Base-by-base conservation (phyloP, 495 filamentous ascomycete genomes). In the Apiosordaria backusii region DNA sequence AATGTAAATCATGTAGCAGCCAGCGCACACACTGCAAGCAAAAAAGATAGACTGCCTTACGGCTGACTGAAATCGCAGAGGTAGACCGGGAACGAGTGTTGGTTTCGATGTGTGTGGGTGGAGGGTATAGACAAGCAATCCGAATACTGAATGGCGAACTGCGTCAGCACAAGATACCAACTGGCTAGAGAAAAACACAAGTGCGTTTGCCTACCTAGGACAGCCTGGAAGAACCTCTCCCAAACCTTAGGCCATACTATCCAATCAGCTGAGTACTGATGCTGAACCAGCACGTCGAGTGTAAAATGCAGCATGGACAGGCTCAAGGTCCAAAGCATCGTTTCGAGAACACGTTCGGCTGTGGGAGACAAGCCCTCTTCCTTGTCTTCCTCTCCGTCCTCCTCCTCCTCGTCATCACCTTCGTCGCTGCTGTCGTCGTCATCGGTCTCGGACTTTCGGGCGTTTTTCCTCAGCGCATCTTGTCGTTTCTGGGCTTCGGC, bases 221-320 rank as follows among this genome's bases (percentile, higher is more conserved):
- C 75, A 9, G 84, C 84, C 57, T 83, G 82, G 2, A 72, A 61
- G 23, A 84, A 77, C 63, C 86, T 83, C 40, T 74, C 76, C 55
- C 85, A 67, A 3, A 95, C 85, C 19, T 76, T 78, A 2, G 73
- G 68, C 79, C 90, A 86, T 15, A 83, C 76, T 15, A 93, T 85
- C 1, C 70, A 63, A 54, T 86, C 83, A 71, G 89, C 83, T 10
- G 88, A 86, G 73, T 97, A 98, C 80, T 98, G 96, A 75, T 93
- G 87, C 60, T 93, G 90, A 6, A 96, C 91, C n/a, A 97, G 81
- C 60, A 94, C 90, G 69, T 95, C 92, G 25, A 99, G 83, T 2
- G 92, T 93, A 70, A 96, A 87, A 76, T 97, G 91, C 25, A 97
- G 81, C 80, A 92, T 92, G 19, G 86, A 83, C 69, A 97, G 79